Evolutionary conservation across 805 yeast genomes (phyloP).

Genomic region (Myxozyma melibiosi): DNA sequence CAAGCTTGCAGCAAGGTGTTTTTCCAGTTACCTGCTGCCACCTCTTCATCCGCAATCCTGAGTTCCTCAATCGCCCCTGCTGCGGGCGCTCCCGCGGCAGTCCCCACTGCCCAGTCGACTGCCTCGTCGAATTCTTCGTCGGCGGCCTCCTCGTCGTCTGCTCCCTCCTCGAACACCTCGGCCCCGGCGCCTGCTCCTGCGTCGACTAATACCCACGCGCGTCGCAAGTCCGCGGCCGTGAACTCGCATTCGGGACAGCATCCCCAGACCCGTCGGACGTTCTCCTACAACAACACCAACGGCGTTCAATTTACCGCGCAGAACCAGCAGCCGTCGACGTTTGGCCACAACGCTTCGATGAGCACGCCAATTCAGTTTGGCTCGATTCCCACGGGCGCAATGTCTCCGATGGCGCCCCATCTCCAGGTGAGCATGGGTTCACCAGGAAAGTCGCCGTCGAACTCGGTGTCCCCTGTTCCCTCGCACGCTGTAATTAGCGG

Average conservation of each 20-base stretch:
- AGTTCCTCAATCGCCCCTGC: not conserved
- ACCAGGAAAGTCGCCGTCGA: conserved; percentile 8
- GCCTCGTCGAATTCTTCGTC: too few species aligned
- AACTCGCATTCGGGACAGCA: conserved; percentile 9
- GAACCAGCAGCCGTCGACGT: conserved; percentile 7
- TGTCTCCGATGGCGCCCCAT: conserved; percentile 2
- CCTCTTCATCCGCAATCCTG: not conserved
- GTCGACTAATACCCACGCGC: not conserved
- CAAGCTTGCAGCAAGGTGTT: not conserved
- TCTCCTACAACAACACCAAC: conserved; percentile 10
- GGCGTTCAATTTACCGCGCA: conserved; percentile 14
- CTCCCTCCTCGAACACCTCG: too few species aligned
- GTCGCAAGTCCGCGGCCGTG: conserved; percentile 23
- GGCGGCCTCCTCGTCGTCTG: too few species aligned
- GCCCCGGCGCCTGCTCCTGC: not conserved
- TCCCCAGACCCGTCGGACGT: conserved; percentile 15
- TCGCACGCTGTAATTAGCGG: conserved; percentile 24
- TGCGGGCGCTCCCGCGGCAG: not conserved
- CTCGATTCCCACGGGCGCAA: conserved; percentile 18
- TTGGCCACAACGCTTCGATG: conserved; percentile 6
- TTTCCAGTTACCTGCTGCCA: not conserved
- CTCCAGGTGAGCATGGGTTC: not conserved
- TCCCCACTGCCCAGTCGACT: too few species aligned
- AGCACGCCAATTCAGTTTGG: conserved; percentile 30
- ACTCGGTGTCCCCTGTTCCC: conserved; percentile 24